Percentiles rank a stretch among this genome's conserved stretches.
phyloP scores from a whole-genome alignment of 176 grass and related monocot species.

The Oryza longistaminata region DNA sequence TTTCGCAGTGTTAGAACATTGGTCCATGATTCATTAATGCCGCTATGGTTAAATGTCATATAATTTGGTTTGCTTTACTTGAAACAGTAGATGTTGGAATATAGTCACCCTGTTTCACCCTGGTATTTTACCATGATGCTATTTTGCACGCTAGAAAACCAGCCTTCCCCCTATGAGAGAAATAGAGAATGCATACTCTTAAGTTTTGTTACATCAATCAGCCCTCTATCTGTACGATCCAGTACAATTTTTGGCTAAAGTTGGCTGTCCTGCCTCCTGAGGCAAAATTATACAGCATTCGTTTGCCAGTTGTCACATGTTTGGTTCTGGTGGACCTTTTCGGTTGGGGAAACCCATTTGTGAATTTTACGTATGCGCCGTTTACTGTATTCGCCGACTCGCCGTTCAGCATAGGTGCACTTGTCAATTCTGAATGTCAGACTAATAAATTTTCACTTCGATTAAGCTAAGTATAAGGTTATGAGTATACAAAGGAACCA shows the following conservation, averaged over 20 bases:
- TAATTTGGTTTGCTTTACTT: neutral
- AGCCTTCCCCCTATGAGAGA: neutral
- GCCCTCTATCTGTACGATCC: neutral
- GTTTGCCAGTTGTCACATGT: neutral
- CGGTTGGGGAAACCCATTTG: neutral
- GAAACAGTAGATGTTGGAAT: neutral
- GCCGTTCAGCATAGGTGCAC: neutral
- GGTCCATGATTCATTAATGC: neutral
- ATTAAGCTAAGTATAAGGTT: neutral
- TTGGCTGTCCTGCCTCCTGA: conserved; percentile 5
- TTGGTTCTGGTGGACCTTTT: neutral
- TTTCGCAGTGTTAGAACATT: neutral
- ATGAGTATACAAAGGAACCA: neutral
- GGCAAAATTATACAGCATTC: neutral
- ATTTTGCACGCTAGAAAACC: neutral
- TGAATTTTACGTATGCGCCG: neutral
- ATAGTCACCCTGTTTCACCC: neutral
- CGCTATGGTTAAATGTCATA: neutral
- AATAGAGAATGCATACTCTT: neutral
- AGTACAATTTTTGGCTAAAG: neutral
- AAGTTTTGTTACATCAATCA: neutral
- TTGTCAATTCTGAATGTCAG: neutral
- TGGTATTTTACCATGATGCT: no score
- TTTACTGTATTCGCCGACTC: no score
- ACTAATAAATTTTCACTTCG: neutral